These are phyloP conservation scores for Apiospora phragmitis DNA, from an alignment of 2,329 filamentous ascomycete genomes.

Conservation along the genomic window DNA sequence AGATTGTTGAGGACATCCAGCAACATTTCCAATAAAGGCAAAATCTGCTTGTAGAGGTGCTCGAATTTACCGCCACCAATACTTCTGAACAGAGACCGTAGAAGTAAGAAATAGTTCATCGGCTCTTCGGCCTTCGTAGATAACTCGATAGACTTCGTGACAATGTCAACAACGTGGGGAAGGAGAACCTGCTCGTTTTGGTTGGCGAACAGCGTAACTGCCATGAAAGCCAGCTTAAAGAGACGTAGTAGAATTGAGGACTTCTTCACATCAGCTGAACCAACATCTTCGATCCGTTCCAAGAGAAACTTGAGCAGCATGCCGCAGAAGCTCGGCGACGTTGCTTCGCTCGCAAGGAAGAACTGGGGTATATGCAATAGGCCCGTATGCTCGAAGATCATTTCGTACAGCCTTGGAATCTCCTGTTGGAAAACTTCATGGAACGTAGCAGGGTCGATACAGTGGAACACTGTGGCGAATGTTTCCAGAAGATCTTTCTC, in stretches of 20 bases:
- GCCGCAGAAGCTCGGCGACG: slow-evolving; percentile 93
- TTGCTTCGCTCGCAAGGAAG: slow-evolving; percentile 97
- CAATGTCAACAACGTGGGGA: slow-evolving; percentile 94
- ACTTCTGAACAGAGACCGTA: slow-evolving; percentile 90
- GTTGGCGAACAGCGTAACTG: slow-evolving; percentile 89
- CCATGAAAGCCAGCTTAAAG: slow-evolving; percentile 99
- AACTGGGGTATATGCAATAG: slow-evolving; percentile 96
- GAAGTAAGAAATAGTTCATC: slow-evolving; percentile 95
- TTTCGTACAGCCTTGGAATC: slow-evolving; percentile 93
- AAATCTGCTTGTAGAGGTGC: slow-evolving; percentile 95
- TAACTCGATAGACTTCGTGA: slow-evolving; percentile 94
- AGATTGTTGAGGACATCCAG: slow-evolving; percentile 96
- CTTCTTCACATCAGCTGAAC: slow-evolving; percentile 86
- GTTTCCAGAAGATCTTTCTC: slow-evolving; percentile 97
- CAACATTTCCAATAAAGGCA: slow-evolving; percentile 95
- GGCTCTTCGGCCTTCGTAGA: slow-evolving; percentile 95
- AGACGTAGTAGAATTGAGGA: slow-evolving; percentile 89
- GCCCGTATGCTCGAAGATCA: slow-evolving; percentile 96
- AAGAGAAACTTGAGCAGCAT: slow-evolving; percentile 98
- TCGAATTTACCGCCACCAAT: slow-evolving; percentile 98
- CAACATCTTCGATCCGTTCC: slow-evolving; percentile 93
- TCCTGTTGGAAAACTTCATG: slow-evolving; percentile 98
- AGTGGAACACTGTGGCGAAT: slow-evolving; percentile 97
- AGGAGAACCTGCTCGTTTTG: slow-evolving; percentile 96
- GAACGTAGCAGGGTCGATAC: slow-evolving; percentile 96